Evolutionary conservation across 352 stramenopile species (phyloP).

Genomic region (Achlya hypogyna): DNA sequence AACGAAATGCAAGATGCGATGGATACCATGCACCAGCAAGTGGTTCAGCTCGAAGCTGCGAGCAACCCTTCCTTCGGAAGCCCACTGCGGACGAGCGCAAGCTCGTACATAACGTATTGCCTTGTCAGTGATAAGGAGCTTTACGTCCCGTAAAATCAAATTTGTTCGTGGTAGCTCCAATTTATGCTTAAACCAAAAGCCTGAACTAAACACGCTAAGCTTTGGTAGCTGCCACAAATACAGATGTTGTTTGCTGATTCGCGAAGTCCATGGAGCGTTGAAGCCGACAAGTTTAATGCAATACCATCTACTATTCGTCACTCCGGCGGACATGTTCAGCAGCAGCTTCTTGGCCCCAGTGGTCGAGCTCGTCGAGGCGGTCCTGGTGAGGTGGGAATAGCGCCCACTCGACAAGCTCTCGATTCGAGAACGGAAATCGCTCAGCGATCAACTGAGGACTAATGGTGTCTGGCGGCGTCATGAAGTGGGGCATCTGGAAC

Average conservation of each 20-base stretch:
- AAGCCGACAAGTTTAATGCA: too few relatives aligned
- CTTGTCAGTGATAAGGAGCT: too few relatives aligned
- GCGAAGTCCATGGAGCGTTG: too few relatives aligned
- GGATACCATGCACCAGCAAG: background rate
- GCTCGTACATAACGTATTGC: background rate
- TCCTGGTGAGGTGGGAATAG: slow-evolving; percentile 44
- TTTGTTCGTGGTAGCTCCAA: background rate
- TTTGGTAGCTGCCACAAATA: too few relatives aligned
- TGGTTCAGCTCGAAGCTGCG: slow-evolving; percentile 2
- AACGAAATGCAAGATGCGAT: background rate
- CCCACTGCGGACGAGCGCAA: background rate
- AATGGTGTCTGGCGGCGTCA: slow-evolving; percentile 61
- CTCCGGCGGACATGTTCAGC: background rate
- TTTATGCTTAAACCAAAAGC: too few relatives aligned
- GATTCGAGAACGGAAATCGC: slow-evolving; percentile 45
- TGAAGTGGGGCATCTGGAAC: slow-evolving; percentile 46
- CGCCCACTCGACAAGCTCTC: slow-evolving; percentile 43
- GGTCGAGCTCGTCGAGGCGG: slow-evolving; percentile 60
- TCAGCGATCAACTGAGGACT: slow-evolving; percentile 50
- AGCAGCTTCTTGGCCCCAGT: slow-evolving; percentile 33
- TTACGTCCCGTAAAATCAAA: too few relatives aligned
- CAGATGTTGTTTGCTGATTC: too few relatives aligned
- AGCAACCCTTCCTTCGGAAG: too few relatives aligned
- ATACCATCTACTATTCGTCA: too few relatives aligned
- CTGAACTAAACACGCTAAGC: too few relatives aligned